Conservation (phyloP, 169 alveolate species). For the Eimeria maxima region DNA sequence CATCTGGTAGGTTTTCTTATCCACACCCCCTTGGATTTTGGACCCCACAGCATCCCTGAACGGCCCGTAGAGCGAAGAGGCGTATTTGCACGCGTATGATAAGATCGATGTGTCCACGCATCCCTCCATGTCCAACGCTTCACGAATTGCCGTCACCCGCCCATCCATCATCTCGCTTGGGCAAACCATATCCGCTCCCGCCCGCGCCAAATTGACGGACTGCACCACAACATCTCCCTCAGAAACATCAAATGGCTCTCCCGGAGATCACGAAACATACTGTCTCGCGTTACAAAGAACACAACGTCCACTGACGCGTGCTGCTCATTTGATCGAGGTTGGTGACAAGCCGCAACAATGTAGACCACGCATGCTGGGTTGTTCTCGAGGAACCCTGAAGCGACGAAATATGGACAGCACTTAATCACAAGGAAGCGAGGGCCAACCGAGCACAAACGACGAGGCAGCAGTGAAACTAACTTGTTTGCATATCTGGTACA, state of each 20-base stretch:
- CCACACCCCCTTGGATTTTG: slow-evolving; percentile 88
- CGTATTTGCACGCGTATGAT: slow-evolving; percentile 92
- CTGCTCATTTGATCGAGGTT: background rate
- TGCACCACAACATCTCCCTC: slow-evolving; percentile 26
- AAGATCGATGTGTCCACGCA: slow-evolving; percentile 86
- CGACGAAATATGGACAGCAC: background rate
- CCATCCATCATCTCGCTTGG: slow-evolving; percentile 96
- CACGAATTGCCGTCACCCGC: slow-evolving; percentile 90
- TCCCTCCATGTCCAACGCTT: slow-evolving; percentile 86
- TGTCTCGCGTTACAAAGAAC: background rate
- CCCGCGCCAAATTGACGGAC: slow-evolving; percentile 89
- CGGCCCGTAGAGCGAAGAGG: slow-evolving; percentile 92
- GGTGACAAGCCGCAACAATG: background rate
- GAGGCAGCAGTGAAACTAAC: slow-evolving; percentile 44
- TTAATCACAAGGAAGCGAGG: background rate
- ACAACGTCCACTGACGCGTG: background rate
- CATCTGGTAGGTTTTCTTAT: slow-evolving; percentile 90
- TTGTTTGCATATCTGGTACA: slow-evolving; percentile 86
- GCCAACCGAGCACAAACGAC: background rate
- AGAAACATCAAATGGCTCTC: background rate
- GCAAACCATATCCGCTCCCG: slow-evolving; percentile 93
- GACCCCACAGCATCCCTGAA: slow-evolving; percentile 92
- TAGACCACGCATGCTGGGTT: background rate
- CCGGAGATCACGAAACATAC: background rate
- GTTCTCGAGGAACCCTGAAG: background rate